phyloP scores from a whole-genome alignment of 2,329 filamentous ascomycete genomes.

The Seiridium unicorne region DNA sequence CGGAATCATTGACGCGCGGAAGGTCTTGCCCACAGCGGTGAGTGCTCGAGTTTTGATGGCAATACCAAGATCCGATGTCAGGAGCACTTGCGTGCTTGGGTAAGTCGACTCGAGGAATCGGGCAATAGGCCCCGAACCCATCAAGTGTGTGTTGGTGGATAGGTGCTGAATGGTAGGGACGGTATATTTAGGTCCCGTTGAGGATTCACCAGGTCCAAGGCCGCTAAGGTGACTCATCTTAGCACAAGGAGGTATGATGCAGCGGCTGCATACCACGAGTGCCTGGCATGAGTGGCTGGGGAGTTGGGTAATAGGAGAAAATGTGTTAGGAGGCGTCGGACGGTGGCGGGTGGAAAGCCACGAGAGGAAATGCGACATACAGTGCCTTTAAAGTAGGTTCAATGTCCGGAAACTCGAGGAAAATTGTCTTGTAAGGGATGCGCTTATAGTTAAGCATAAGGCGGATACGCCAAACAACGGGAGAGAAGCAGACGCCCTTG shows the following conservation, averaged over 20 bases:
- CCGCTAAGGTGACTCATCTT: constrained; percentile 12
- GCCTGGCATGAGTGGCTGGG: no score
- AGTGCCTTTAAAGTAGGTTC: constrained; percentile 36
- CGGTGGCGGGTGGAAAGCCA: neutral
- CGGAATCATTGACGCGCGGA: constrained; percentile 31
- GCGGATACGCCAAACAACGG: constrained; percentile 39
- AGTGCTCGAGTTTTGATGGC: constrained; percentile 4
- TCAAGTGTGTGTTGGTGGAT: constrained; percentile 34
- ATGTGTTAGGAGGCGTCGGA: neutral
- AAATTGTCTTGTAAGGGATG: constrained; percentile 37
- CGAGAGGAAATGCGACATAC: constrained; percentile 19
- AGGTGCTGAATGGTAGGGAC: constrained; percentile 40
- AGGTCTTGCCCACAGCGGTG: constrained; percentile 19
- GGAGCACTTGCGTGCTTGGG: constrained; percentile 29
- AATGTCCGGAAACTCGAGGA: constrained; percentile 41
- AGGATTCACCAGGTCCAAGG: neutral
- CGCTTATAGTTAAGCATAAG: constrained; percentile 42
- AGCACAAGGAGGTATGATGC: neutral
- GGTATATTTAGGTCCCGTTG: constrained; percentile 29
- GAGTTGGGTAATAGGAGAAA: neutral
- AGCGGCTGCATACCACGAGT: no score
- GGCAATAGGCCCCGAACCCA: constrained; percentile 37
- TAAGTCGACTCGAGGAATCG: constrained; percentile 39
- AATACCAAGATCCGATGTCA: constrained; percentile 9
- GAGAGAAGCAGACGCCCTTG: constrained; percentile 39